Percentiles rank a stretch among this genome's conserved stretches.
Evolutionary conservation across 140 eudicot genomes (phyloP).

Genomic region (Flaveria floridana): DNA sequence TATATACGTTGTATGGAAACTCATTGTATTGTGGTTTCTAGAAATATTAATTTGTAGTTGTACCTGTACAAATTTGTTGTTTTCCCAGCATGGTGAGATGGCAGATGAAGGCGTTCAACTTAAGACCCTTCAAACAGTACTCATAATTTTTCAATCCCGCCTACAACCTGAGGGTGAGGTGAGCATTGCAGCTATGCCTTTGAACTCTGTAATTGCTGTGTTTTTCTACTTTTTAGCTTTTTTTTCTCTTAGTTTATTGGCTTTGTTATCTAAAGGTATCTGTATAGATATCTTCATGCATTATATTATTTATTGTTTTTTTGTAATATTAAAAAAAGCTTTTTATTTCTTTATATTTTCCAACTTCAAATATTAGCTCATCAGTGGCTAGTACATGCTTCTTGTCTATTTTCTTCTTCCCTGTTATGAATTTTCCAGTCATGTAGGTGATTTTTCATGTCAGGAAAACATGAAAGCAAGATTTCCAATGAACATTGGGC

Average conservation of each 20-base stretch:
- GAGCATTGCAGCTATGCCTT: slow-evolving; percentile 29
- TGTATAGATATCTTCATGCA: slow-evolving; percentile 4
- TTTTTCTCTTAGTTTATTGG: neutral
- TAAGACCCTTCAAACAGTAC: slow-evolving; percentile 92
- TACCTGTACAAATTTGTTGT: slow-evolving; percentile 19
- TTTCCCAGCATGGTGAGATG: slow-evolving; percentile 92
- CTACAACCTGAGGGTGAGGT: slow-evolving; percentile 95
- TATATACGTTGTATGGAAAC: neutral
- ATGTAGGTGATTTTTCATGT: slow-evolving; percentile 8
- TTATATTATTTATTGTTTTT: slow-evolving; percentile 6
- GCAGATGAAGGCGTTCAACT: slow-evolving; percentile 85
- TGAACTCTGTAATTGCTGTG: slow-evolving; percentile 15
- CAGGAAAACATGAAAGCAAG: slow-evolving; percentile 9
- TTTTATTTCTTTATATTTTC: neutral
- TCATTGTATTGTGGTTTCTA: slow-evolving; percentile 8
- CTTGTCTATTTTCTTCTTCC: slow-evolving; percentile 17
- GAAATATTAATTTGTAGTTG: slow-evolving; percentile 16
- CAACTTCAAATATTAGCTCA: neutral
- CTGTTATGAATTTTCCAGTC: slow-evolving; percentile 8
- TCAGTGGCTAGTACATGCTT: neutral
- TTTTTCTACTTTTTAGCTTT: neutral
- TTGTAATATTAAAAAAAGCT: slow-evolving; percentile 10
- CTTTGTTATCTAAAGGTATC: neutral
- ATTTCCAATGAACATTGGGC: neutral
- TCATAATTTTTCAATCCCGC: slow-evolving; percentile 85